phyloP scores from a whole-genome alignment of 768 basidiomycete species.

The Tubosaeta brunneosetosa region DNA sequence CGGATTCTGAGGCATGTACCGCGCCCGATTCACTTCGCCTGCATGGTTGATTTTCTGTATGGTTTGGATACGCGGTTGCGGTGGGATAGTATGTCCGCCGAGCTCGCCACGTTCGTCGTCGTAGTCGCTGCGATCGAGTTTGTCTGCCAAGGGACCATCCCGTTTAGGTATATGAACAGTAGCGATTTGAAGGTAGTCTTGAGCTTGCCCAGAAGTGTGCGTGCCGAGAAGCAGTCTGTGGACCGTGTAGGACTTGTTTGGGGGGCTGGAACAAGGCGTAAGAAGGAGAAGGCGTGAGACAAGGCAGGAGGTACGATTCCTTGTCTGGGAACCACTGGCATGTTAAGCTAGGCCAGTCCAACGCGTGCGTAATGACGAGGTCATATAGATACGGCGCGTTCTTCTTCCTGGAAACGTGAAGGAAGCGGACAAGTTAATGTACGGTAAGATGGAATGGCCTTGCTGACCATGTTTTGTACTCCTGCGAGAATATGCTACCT shows the following conservation, averaged over 20 bases:
- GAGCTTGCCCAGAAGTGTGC: conserved; percentile 91
- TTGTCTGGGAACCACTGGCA: conserved; percentile 99
- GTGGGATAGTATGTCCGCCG: conserved; percentile 83
- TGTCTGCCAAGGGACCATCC: conserved; percentile 62
- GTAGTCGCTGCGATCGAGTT: conserved; percentile 74
- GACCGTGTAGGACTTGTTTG: conserved; percentile 89
- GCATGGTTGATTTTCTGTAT: conserved; percentile 93
- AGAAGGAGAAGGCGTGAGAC: neutral
- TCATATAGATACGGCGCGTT: conserved; percentile 98
- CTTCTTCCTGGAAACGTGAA: conserved; percentile 65
- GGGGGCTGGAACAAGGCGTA: conserved; percentile 50
- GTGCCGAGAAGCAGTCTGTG: conserved; percentile 95
- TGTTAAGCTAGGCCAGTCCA: conserved; percentile 97
- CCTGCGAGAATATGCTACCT: conserved; percentile 38
- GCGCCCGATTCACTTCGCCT: conserved; percentile 93
- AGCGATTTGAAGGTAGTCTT: conserved; percentile 95
- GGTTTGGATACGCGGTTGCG: conserved; percentile 83
- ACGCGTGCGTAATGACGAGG: conserved; percentile 92
- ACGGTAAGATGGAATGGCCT: conserved; percentile 6
- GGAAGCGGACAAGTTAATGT: neutral
- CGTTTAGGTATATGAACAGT: conserved; percentile 90
- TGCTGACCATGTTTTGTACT: conserved; percentile 80
- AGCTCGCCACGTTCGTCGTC: conserved; percentile 93
- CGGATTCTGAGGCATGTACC: conserved; percentile 99
- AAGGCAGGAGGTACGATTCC: conserved; percentile 64